phyloP scores from a whole-genome alignment of 1,284 basidiomycete species.

The Cerrena zonata region DNA sequence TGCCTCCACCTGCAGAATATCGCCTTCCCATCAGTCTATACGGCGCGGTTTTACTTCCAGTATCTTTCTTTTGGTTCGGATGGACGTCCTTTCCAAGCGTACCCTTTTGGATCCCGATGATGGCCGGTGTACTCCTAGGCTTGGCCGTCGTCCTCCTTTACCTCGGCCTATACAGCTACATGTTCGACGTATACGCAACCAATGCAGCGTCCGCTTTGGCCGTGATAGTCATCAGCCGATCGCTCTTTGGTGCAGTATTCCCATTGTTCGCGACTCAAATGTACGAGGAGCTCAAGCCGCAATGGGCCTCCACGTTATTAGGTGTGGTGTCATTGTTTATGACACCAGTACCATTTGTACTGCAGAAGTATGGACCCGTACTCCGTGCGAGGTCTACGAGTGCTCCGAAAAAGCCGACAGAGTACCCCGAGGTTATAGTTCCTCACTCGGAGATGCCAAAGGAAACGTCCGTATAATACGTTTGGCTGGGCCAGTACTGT shows the following conservation, averaged over 20 bases:
- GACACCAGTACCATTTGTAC: slow-evolving; percentile 51
- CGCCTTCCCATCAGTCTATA: slow-evolving; percentile 51
- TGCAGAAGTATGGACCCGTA: slow-evolving; percentile 17
- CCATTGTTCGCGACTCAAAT: slow-evolving; percentile 54
- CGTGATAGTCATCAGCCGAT: slow-evolving; percentile 48
- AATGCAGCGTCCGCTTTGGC: slow-evolving; percentile 58
- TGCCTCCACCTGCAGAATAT: slow-evolving; percentile 62
- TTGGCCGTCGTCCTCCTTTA: slow-evolving; percentile 37
- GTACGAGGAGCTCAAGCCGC: slow-evolving; percentile 43
- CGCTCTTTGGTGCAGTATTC: slow-evolving; percentile 52
- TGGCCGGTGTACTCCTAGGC: slow-evolving; percentile 49
- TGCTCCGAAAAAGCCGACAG: too few species aligned
- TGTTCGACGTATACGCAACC: slow-evolving; percentile 54
- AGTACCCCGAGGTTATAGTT: too few species aligned
- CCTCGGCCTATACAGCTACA: slow-evolving; percentile 12
- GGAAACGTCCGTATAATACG: too few species aligned
- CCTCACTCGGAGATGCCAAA: too few species aligned
- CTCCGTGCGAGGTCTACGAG: neutral
- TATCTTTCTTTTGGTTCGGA: slow-evolving; percentile 67
- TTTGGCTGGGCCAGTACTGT: too few species aligned
- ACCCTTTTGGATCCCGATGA: slow-evolving; percentile 53
- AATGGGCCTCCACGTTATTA: slow-evolving; percentile 54
- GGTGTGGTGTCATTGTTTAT: slow-evolving; percentile 46
- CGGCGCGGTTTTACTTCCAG: slow-evolving; percentile 50
- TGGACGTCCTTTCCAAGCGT: slow-evolving; percentile 55